Evolutionary conservation across 257 asterid genomes (phyloP), one percentile per base, ranked within the genome.

Genomic region (Linaria vulgaris): DNA sequence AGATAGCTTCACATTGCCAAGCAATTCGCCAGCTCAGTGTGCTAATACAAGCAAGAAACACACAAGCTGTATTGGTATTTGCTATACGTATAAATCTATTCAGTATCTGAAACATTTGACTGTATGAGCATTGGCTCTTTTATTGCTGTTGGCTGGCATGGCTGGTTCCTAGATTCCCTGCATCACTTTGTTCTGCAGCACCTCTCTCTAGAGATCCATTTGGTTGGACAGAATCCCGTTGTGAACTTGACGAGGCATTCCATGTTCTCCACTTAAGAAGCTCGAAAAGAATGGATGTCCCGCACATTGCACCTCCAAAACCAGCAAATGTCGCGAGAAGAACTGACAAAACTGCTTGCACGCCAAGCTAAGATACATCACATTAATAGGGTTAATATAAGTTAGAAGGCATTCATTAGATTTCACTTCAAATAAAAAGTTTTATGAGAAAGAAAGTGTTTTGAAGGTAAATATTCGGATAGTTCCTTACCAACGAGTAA

Each of bases 281-380:
- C 80, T 90, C 92, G 17, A 74, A 78, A 55, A 87, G 21, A 45
- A 90, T 64, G 15, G 90, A 85, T 52, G 95, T 85, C 41, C 90
- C 95, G 50, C 92, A 85, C 96, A 90, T 85, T 52, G 86, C 78
- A 45, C 96, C 94, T 69, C 95, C 97, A 70, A 90, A 87, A 38
- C 97, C 96, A 56, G 86, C 88, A 76, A 87, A 85, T 21, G 95
- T 82, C 13, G 94, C 96, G 5, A 90, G 85, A 58, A 87, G 83
- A 67, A 85, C 88, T 0, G 97, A 71, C 60, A 87, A 66, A 76
- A 90, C 87, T 19, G 85, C 87, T 75, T 85, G 96, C 67, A 91
- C 85, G 17, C 70, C 81, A 64, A 91, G 88, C 97, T 88, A 68
- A 46, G 56, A 59, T 34, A 53, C 70, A 49, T 0, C 68, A 71